Evolutionary conservation across 2,329 filamentous ascomycete genomes (phyloP), one percentile per base, ranked within the genome.

Genomic region (Uncinocarpus reesii): DNA sequence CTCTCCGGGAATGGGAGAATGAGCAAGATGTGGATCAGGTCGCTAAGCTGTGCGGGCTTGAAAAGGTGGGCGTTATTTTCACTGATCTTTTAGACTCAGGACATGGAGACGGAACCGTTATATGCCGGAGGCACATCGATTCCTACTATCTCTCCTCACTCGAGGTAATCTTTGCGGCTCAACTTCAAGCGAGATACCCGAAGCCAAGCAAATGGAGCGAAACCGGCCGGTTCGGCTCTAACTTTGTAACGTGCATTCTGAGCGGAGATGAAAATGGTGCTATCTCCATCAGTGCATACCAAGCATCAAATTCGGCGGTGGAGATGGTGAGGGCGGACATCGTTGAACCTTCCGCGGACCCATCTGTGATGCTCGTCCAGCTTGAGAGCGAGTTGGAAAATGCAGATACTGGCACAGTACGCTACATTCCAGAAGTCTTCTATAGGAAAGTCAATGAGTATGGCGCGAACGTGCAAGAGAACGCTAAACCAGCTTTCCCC

Each of bases 241-340:
- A 93, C 62, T 96, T 96, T 64, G 89, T 98, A 41, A 96, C 92
- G 0, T 98, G 92, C 65, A 81, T 98, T 36, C 77, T 98, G 52
- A 90, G 86, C n/a, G 90, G 90, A 40, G 90, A 96, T 58, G 86
- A 92, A 54, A 74, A 86, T 42, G 87, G 89, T 48, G 81, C 88
- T 54, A 96, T 98, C 56, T 77, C 82, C 15, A 86, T 98, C 53
- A 86, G 87, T 3, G 81, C 89, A 0, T 98, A 96, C 60, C 92
- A 98, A 66, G 89, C 87, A 54, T 95, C 90, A 1, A 95, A 95
- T 57, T 84, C 92, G 13, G 88, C 89, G 0, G 88, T 95, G 3
- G 92, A 98, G 65, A 98, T 98, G 92, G 86, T 95, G 21, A 78
- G 85, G 53, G 89, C 92, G 32, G 86, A 96, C 58, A 89, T 98